These are phyloP conservation scores for Aspergillaceae sp. DNA, from an alignment of 2,329 filamentous ascomycete species.

Conservation along the genomic window DNA sequence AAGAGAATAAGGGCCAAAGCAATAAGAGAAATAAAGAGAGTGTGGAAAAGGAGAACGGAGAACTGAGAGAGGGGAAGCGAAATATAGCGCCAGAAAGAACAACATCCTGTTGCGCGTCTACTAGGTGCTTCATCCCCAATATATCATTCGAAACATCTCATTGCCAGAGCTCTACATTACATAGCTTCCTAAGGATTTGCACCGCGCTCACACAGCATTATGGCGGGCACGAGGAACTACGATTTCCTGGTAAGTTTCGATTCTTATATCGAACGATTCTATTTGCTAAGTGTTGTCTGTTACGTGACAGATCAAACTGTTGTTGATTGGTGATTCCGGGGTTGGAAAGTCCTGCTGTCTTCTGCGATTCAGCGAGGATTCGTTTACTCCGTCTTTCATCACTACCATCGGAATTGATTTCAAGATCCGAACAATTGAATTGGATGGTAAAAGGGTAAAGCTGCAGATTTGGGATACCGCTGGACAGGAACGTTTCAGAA, in stretches of 20 bases:
- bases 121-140: not conserved
- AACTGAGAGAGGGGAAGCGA: not conserved
- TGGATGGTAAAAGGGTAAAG: conserved; percentile 98
- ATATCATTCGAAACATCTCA: not conserved
- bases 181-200: conserved; percentile 3
- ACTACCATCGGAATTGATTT: conserved; percentile 99
- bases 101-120: not conserved
- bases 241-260: conserved; percentile 76
- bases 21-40: not conserved
- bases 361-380: conserved; percentile 93
- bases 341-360: conserved; percentile 97
- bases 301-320: conserved; percentile 72
- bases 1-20: not conserved
- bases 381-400: conserved; percentile 95
- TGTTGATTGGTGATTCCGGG: conserved; percentile 92
- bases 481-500: conserved; percentile 95
- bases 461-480: conserved; percentile 99
- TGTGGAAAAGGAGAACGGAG: not conserved
- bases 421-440: conserved; percentile 98
- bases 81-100: conserved; percentile 1
- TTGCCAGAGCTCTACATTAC: not conserved
- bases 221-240: conserved; percentile 98
- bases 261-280: conserved; percentile 2
- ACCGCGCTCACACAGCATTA: conserved; percentile 32
- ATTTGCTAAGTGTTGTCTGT: conserved; percentile 11